These are phyloP conservation scores for Amborella trichopoda DNA, from an alignment of 164 flowering plant genomes.

Conservation along the genomic window DNA sequence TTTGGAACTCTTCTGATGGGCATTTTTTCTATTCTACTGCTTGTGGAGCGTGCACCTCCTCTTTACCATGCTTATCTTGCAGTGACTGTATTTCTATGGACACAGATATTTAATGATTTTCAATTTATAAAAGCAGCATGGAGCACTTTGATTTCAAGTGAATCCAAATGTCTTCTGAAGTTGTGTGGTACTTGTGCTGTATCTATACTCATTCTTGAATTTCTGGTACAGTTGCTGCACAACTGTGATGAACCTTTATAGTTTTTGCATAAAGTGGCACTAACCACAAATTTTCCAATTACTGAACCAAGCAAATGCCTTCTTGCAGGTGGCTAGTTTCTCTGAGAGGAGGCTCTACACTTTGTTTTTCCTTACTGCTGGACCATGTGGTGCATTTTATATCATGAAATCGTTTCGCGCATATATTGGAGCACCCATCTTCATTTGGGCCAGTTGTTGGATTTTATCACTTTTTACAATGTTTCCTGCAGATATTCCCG, in stretches of 20 bases:
- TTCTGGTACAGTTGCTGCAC: constrained; percentile 54
- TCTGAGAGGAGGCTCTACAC: constrained; percentile 84
- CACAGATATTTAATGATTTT: constrained; percentile 58
- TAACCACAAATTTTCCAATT: neutral
- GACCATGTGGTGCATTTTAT: constrained; percentile 42
- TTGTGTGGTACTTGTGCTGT: constrained; percentile 32
- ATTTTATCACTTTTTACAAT: constrained; percentile 69
- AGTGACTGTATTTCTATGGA: constrained; percentile 84
- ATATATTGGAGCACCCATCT: constrained; percentile 44
- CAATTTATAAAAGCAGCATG: constrained; percentile 47
- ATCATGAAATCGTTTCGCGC: constrained; percentile 34
- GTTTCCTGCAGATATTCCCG: constrained; percentile 99
- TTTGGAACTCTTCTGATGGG: constrained; percentile 56
- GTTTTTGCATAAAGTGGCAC: neutral
- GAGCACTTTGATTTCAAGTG: constrained; percentile 30
- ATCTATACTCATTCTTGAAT: constrained; percentile 54
- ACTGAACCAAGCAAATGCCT: too few relatives aligned
- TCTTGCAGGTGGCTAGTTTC: constrained; percentile 83
- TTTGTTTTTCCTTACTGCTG: constrained; percentile 57
- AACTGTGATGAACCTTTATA: neutral
- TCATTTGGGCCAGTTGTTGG: constrained; percentile 67
- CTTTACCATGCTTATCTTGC: constrained; percentile 76
- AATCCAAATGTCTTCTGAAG: constrained; percentile 23
- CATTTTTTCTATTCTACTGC: constrained; percentile 25
- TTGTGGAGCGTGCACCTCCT: constrained; percentile 72